Conservation (phyloP, 352 stramenopile genomes). For the Phytophthora tubulina region DNA sequence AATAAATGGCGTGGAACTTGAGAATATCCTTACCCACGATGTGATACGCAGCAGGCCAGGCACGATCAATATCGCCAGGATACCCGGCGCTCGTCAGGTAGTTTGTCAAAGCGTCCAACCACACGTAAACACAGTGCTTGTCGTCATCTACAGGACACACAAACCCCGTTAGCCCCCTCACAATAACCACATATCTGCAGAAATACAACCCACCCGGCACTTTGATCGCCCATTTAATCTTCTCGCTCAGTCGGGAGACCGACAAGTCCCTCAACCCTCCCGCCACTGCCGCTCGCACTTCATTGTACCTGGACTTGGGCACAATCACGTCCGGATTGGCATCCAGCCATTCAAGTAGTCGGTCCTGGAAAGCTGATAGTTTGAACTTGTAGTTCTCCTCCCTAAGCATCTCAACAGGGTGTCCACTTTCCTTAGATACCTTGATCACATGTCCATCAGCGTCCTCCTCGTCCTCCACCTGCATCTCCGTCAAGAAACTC, state of each 20-base stretch:
- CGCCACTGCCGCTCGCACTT: slow-evolving; percentile 90
- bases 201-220: slow-evolving; percentile 76
- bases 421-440: slow-evolving; percentile 92
- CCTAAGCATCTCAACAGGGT: slow-evolving; percentile 94
- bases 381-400: slow-evolving; percentile 99
- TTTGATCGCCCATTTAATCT: slow-evolving; percentile 97
- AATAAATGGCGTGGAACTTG: slow-evolving; percentile 99
- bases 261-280: slow-evolving; percentile 96
- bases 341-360: slow-evolving; percentile 92
- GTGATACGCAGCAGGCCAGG: slow-evolving; percentile 88
- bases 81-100: slow-evolving; percentile 98
- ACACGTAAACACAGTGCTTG: slow-evolving; percentile 98
- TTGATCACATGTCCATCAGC: slow-evolving; percentile 51
- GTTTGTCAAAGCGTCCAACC: slow-evolving; percentile 99
- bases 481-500: slow-evolving; percentile 97
- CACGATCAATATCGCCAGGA: slow-evolving; percentile 51
- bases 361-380: slow-evolving; percentile 94
- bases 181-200: not conserved
- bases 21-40: slow-evolving; percentile 99
- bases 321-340: slow-evolving; percentile 91
- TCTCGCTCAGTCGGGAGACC: slow-evolving; percentile 95
- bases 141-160: slow-evolving; percentile 53
- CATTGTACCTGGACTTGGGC: slow-evolving; percentile 92
- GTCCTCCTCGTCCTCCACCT: slow-evolving; percentile 91
- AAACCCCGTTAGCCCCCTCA: slow-evolving; percentile 13